phyloP scores from a whole-genome alignment of 768 basidiomycete genomes.

The Boletus pseudo-olivaceus region DNA sequence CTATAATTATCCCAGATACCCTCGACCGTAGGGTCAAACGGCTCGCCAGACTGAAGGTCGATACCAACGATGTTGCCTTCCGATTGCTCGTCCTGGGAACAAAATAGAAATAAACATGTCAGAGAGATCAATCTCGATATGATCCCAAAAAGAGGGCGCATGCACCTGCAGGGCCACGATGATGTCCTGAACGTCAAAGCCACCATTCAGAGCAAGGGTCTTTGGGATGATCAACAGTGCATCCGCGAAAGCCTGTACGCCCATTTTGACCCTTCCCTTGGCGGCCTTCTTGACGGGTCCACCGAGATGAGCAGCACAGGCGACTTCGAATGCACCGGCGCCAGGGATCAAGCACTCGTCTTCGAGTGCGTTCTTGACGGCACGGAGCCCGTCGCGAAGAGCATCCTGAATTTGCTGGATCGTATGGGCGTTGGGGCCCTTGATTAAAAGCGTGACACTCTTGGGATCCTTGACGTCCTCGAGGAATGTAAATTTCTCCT shows the following conservation, averaged over 20 bases:
- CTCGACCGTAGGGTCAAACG: constrained; percentile 92
- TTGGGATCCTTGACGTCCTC: constrained; percentile 96
- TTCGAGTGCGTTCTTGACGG: constrained; percentile 95
- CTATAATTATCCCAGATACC: constrained; percentile 99
- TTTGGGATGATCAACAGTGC: constrained; percentile 93
- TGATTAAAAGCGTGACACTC: constrained; percentile 93
- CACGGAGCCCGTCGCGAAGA: constrained; percentile 92
- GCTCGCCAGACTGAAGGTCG: constrained; percentile 90
- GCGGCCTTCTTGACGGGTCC: constrained; percentile 78
- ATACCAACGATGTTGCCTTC: constrained; percentile 92
- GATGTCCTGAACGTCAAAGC: constrained; percentile 94
- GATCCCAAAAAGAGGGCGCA: constrained; percentile 3
- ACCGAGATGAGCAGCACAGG: constrained; percentile 81
- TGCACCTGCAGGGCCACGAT: constrained; percentile 86
- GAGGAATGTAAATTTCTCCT: constrained; percentile 97
- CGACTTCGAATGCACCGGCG: constrained; percentile 97
- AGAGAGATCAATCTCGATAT: constrained; percentile 11
- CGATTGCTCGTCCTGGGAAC: constrained; percentile 78
- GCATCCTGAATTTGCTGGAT: constrained; percentile 97
- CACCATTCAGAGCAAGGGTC: constrained; percentile 93
- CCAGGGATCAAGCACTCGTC: constrained; percentile 88
- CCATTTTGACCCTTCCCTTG: constrained; percentile 95
- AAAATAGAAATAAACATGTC: constrained; percentile 1
- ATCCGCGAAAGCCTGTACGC: constrained; percentile 95
- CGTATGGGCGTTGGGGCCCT: constrained; percentile 96